Conservation (phyloP, 257 asterid genomes). For the Solanum dulcamara region DNA sequence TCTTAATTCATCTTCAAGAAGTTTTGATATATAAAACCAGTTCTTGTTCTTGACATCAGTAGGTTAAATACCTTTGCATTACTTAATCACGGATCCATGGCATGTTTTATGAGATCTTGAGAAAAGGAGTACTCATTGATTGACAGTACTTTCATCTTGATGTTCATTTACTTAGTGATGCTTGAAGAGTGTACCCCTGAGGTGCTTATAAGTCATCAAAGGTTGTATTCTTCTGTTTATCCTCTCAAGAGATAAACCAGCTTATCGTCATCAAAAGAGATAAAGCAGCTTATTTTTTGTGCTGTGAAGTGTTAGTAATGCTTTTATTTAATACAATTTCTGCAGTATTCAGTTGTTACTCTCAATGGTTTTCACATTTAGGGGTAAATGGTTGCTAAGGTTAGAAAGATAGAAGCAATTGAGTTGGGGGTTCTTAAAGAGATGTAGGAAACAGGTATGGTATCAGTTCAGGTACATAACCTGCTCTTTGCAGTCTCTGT, state of each 20-base stretch:
- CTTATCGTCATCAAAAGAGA: neutral
- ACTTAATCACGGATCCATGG: neutral
- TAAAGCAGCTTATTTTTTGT: neutral
- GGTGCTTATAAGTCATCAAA: neutral
- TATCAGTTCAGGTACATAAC: neutral
- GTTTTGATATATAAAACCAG: neutral
- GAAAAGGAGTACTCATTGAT: neutral
- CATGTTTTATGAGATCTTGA: neutral
- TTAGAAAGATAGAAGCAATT: neutral
- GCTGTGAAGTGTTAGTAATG: neutral
- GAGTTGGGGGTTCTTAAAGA: neutral
- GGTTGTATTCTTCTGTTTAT: neutral
- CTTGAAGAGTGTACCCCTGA: neutral
- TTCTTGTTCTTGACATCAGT: neutral
- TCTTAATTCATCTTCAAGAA: neutral
- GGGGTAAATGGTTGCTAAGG: neutral
- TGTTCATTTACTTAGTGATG: neutral
- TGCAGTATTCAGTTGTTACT: neutral
- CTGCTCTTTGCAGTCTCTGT: neutral
- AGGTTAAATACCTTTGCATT: neutral
- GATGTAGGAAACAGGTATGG: neutral
- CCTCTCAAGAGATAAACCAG: neutral
- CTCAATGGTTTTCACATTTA: neutral
- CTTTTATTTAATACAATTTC: neutral
- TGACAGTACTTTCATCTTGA: neutral